Percentiles rank a stretch among this genome's conserved stretches.
These are phyloP conservation scores for Vitis hybrid DNA, from an alignment of 177 flowering plant genomes.

Conservation along the genomic window DNA sequence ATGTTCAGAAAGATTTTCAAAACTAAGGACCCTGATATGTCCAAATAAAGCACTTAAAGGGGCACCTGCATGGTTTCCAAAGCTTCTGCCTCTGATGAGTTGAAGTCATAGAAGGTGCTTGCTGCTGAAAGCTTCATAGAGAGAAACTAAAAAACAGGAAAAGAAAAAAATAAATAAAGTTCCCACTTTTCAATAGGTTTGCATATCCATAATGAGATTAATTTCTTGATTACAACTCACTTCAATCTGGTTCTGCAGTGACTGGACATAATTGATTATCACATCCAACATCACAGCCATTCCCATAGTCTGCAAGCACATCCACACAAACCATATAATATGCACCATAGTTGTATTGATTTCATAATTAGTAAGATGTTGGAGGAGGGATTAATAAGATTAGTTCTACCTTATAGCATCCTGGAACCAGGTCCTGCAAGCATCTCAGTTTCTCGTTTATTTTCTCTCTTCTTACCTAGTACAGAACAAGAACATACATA, in stretches of 20 bases:
- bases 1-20: too few relatives aligned
- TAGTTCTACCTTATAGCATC: conserved; percentile 64
- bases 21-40: too few relatives aligned
- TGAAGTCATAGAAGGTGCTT: conserved; percentile 53
- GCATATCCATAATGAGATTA: background rate
- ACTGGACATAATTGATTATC: conserved; percentile 65
- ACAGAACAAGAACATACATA: background rate
- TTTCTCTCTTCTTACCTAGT: conserved; percentile 69
- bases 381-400: background rate
- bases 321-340: background rate
- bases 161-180: background rate
- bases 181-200: background rate
- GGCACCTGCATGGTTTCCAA: conserved; percentile 37
- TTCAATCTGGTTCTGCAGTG: conserved; percentile 79
- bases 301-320: conserved; percentile 67
- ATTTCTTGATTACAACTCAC: conserved; percentile 26
- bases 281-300: conserved; percentile 88
- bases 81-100: conserved; percentile 39
- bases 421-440: conserved; percentile 75
- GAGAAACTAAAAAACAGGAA: conserved; percentile 46
- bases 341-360: background rate
- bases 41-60: conserved; percentile 4
- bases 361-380: background rate
- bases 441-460: conserved; percentile 68
- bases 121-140: conserved; percentile 78